These are phyloP conservation scores for Przewalskia tangutica DNA, from an alignment of 257 asterid genomes.

Conservation along the genomic window DNA sequence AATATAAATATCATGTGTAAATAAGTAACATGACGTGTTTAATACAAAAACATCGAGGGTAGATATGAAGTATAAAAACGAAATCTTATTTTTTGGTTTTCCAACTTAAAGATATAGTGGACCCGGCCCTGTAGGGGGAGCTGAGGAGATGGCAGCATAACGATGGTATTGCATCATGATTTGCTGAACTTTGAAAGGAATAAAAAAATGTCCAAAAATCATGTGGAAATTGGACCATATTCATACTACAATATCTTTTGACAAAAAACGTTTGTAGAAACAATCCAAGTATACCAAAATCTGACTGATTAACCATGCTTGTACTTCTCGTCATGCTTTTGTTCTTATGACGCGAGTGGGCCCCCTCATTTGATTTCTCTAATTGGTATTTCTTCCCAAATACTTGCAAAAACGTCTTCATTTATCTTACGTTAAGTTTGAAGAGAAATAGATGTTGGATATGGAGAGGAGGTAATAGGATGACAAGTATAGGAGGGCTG, in stretches of 20 bases:
- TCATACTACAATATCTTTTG: neutral
- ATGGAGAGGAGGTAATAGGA: neutral
- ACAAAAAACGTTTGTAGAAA: neutral
- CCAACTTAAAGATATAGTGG: neutral
- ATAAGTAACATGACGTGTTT: no score
- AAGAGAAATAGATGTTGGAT: neutral
- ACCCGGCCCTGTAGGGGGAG: neutral
- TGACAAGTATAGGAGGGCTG: neutral
- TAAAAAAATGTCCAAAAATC: neutral
- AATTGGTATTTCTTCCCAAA: neutral
- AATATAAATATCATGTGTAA: no score
- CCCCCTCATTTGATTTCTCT: neutral
- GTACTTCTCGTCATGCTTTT: conserved; percentile 12
- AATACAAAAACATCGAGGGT: no score
- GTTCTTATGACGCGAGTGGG: neutral
- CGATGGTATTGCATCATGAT: conserved; percentile 1
- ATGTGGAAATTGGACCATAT: neutral
- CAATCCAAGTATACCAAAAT: neutral
- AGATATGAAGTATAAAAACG: no score
- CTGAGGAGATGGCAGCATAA: neutral
- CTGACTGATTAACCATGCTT: neutral
- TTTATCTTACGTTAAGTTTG: no score
- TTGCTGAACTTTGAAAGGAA: neutral
- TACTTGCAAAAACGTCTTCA: neutral
- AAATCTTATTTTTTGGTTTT: neutral